phyloP scores from a whole-genome alignment of 139 green algal species.

The Auxenochlorella protothecoides region DNA sequence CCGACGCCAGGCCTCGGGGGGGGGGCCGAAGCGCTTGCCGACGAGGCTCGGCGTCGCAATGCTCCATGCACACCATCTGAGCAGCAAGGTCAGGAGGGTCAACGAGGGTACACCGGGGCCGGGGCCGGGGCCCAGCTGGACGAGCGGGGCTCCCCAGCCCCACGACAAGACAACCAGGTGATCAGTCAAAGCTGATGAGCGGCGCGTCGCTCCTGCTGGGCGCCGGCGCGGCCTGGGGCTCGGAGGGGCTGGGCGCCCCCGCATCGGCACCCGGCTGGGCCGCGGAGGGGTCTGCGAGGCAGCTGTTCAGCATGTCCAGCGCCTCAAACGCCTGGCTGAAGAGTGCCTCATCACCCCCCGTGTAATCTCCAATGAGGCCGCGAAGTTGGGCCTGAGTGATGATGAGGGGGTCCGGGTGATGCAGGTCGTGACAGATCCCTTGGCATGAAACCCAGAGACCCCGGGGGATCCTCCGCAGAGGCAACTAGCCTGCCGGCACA shows the following conservation, averaged over 20 bases:
- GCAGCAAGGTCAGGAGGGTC: background rate
- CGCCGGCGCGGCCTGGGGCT: slow-evolving; percentile 2
- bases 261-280: background rate
- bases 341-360: slow-evolving; percentile 25
- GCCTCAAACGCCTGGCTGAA: slow-evolving; percentile 23
- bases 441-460: too few relatives aligned
- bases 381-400: slow-evolving; percentile 33
- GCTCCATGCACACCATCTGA: too few relatives aligned
- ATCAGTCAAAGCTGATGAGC: slow-evolving; percentile 38
- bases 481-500: too few relatives aligned
- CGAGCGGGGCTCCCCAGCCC: background rate
- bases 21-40: too few relatives aligned
- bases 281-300: slow-evolving; percentile 1
- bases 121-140: too few relatives aligned
- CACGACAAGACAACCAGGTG: background rate
- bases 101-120: too few relatives aligned
- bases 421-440: too few relatives aligned
- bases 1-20: too few relatives aligned
- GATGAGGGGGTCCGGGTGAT: background rate
- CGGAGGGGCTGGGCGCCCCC: background rate
- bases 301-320: slow-evolving; percentile 35
- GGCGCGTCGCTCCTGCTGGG: slow-evolving; percentile 15
- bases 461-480: too few relatives aligned
- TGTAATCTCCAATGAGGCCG: slow-evolving; percentile 41
- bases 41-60: too few relatives aligned